Evolutionary conservation across 2,329 filamentous ascomycete species (phyloP).

Genomic region (Dothistroma pini): DNA sequence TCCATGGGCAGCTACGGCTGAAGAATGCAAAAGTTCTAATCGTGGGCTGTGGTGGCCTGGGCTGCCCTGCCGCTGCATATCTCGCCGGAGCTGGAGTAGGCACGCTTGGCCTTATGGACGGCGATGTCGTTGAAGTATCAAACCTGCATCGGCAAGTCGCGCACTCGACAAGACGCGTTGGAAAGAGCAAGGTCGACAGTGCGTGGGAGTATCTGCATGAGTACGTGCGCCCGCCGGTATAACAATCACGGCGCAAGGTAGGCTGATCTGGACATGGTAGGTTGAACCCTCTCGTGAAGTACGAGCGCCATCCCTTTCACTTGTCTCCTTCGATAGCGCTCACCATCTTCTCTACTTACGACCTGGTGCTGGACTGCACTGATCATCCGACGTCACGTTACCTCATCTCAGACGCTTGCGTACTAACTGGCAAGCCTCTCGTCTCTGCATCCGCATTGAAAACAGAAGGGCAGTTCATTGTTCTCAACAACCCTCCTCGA

Average conservation of each 20-base stretch:
- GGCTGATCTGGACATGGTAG: constrained; percentile 16
- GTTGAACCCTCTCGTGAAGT: constrained; percentile 68
- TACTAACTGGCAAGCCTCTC: constrained; percentile 72
- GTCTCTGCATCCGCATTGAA: constrained; percentile 87
- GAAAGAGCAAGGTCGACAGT: constrained; percentile 76
- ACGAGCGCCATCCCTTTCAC: constrained; percentile 59
- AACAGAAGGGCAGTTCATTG: constrained; percentile 83
- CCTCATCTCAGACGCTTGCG: constrained; percentile 84
- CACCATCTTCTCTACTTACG: constrained; percentile 65
- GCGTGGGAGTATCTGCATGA: constrained; percentile 44
- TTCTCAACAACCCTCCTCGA: constrained; percentile 75
- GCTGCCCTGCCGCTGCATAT: constrained; percentile 90
- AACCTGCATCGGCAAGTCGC: constrained; percentile 92
- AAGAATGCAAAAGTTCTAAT: constrained; percentile 69
- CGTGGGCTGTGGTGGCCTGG: constrained; percentile 82
- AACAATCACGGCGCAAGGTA: not conserved
- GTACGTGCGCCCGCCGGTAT: constrained; percentile 37
- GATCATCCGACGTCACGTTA: constrained; percentile 91
- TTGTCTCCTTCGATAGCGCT: constrained; percentile 67
- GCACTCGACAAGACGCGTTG: constrained; percentile 68
- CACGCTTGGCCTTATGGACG: constrained; percentile 78
- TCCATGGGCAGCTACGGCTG: constrained; percentile 73
- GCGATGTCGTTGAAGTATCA: constrained; percentile 79
- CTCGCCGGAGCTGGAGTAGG: constrained; percentile 86
- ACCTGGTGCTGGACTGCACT: constrained; percentile 89